Conservation (phyloP, 371 early-diverging fungal genomes). For the Rhizopus delemar region DNA sequence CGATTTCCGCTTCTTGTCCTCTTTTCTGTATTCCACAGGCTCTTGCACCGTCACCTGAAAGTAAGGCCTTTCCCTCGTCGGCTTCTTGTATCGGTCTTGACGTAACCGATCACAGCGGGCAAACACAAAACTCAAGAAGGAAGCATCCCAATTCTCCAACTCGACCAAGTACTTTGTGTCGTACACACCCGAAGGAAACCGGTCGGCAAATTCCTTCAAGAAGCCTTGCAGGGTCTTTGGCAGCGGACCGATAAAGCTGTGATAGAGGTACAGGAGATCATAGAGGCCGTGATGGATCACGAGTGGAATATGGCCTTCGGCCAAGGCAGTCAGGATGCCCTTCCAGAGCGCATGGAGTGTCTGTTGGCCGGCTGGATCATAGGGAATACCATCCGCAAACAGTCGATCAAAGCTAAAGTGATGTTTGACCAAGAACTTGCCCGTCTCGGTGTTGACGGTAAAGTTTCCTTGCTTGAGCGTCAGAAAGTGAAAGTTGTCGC, state of each 20-base stretch:
- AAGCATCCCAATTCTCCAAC: slow-evolving; percentile 6
- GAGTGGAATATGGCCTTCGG: slow-evolving; percentile 54
- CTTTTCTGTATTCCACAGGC: neutral
- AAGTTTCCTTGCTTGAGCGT: slow-evolving; percentile 35
- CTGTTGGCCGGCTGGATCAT: slow-evolving; percentile 19
- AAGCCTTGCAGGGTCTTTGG: slow-evolving; percentile 73
- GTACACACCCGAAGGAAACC: slow-evolving; percentile 83
- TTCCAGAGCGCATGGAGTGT: slow-evolving; percentile 25
- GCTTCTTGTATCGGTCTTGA: slow-evolving; percentile 1
- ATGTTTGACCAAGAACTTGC: slow-evolving; percentile 76
- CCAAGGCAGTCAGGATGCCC: slow-evolving; percentile 32
- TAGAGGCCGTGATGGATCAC: slow-evolving; percentile 91
- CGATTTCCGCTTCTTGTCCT: neutral
- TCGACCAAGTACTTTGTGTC: slow-evolving; percentile 88
- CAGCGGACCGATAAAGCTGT: slow-evolving; percentile 75
- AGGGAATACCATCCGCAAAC: slow-evolving; percentile 76
- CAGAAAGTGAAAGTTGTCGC: slow-evolving; percentile 31
- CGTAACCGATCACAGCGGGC: slow-evolving; percentile 60
- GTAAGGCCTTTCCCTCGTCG: slow-evolving; percentile 5
- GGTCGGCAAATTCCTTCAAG: slow-evolving; percentile 67
- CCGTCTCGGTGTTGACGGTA: slow-evolving; percentile 64
- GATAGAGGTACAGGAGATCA: slow-evolving; percentile 88
- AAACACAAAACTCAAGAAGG: slow-evolving; percentile 81
- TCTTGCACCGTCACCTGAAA: slow-evolving; percentile 13
- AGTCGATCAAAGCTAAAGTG: slow-evolving; percentile 84